Base-by-base conservation (phyloP, 1,139 yeast genomes). In the Debaryomyces robertsiae region DNA sequence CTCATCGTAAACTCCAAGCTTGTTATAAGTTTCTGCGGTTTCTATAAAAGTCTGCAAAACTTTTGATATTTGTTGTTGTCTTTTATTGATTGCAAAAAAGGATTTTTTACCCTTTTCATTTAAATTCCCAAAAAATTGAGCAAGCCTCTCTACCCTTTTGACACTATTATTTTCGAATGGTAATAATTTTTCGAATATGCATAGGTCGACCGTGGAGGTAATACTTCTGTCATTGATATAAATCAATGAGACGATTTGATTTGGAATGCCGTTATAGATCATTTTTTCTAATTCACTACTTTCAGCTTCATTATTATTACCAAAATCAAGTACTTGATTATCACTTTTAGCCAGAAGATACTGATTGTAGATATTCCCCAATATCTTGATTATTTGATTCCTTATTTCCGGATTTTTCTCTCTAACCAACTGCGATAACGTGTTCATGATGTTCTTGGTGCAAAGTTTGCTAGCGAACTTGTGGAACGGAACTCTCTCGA, bases 211-310 rank as follows among this genome's bases (percentile, higher is more conserved):
- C 16, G 77, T 66, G n/a, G 82, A 75, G 43, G 83, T 87, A 39
- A 89, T 82, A 14, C 71, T 70, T 41, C 67, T 73, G 52, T 87
- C 91, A 57, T 89, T 88, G 47, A 90, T 84, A 55, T 87, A 90
- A 32, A 85, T 72, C 39, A 89, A 72, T 14, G 82, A 79, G 41
- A 90, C 63, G 1, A 90, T 61, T 28, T 75, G 75, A 39, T 81
- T 79, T 1, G 96, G 96, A 17, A 89, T 80, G 50, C 77, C 74
- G 3, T 46, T 43, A 7, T 53, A 44, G 6, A 67, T 53, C 27
- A 54, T 32, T 3, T 67, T 63, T 16, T 81, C 66, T 13, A 80
- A 53, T 10, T 68, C 68, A 40, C 63, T 64, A 4, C 69, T 53
- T 27, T 67, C 75, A 3, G 51, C 47, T 22, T 57, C 61, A 14